Percentiles rank a stretch among this genome's conserved stretches.
These are phyloP conservation scores for Thielaviopsis ethacetica DNA, from an alignment of 2,329 filamentous ascomycete species.

Conservation along the genomic window DNA sequence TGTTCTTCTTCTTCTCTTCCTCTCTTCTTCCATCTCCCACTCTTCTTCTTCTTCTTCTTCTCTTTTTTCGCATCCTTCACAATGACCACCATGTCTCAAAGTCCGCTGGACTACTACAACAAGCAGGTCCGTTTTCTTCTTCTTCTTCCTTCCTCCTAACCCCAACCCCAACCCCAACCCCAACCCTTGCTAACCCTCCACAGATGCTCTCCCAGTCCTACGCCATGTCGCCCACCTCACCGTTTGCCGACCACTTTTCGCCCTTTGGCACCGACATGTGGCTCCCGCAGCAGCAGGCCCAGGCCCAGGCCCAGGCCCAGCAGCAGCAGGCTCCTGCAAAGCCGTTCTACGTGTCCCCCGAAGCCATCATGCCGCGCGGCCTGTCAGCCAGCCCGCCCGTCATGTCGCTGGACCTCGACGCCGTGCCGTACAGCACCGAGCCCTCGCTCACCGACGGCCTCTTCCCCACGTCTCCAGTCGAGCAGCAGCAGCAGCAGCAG, in stretches of 20 bases:
- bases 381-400: constrained; percentile 5
- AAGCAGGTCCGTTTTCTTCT: constrained; percentile 2
- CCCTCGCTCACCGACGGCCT: constrained; percentile 1
- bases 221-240: constrained; percentile 2
- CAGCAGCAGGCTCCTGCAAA: not conserved
- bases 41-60: not conserved
- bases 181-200: no score
- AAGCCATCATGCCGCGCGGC: constrained; percentile 8
- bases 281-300: not conserved
- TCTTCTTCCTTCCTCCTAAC: not conserved
- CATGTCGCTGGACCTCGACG: constrained; percentile 6
- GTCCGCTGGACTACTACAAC: constrained; percentile 9
- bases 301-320: not conserved
- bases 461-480: constrained; percentile 8
- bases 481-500: not conserved
- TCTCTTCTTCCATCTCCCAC: not conserved
- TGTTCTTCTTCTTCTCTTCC: not conserved
- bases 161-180: not conserved
- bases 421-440: not conserved
- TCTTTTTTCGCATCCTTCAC: not conserved
- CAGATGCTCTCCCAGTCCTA: not conserved
- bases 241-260: constrained; percentile 5
- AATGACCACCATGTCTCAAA: constrained; percentile 11
- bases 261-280: constrained; percentile 6
- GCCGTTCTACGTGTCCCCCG: constrained; percentile 8